Evolutionary conservation across 768 basidiomycete genomes (phyloP), one percentile per base, ranked within the genome.

Genomic region (Termitomyces sp.): DNA sequence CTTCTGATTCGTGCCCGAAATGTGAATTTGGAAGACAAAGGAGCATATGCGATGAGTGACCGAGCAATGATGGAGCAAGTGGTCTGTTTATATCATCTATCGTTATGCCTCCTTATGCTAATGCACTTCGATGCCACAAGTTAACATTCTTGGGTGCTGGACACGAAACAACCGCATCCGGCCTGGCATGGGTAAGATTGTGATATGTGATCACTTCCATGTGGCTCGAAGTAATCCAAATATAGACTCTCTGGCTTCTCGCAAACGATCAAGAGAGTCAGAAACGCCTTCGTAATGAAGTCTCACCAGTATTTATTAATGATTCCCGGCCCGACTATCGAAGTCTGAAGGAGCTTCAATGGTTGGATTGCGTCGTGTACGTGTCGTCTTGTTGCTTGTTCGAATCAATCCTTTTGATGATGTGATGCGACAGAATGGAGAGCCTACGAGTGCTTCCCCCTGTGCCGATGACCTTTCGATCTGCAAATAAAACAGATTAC

Each of bases 61-160:
- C 64, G 69, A 46, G 76, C 72, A 14, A 78, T 80, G 76, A 77
- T 81, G 68, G 79, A 80, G 52, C 80, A 82, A 71, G 77, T 81
- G 43, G 79, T 80, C 24, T 16, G 74, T 69, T 40, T 43, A 30
- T 40, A 22, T 53, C 14, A 40, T 40, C 18, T 55, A 18, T 52
- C 6, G 12, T 52, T n/a, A n/a, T 10, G 2, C 36, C 1, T 40
- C 36, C 10, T n/a, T n/a, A 28, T 13, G 18, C 26, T 52, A 13
- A 52, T 10, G 26, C 16, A 26, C 35, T 26, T 38, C 16, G 26
- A 38, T 36, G 12, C 38, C 6, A 28, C 5, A 22, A 78, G 77
- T 62, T 81, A 9, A 81, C 80, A 4, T 80, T 81, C 68, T 65
- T 81, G 13, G 77, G 75, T 1, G 79, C 80, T 16, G 79, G 75